Percentiles rank a stretch among this genome's conserved stretches.
These are phyloP conservation scores for Phaeosphaeriaceae sp. DNA, from an alignment of 2,329 filamentous ascomycete genomes.

Conservation along the genomic window DNA sequence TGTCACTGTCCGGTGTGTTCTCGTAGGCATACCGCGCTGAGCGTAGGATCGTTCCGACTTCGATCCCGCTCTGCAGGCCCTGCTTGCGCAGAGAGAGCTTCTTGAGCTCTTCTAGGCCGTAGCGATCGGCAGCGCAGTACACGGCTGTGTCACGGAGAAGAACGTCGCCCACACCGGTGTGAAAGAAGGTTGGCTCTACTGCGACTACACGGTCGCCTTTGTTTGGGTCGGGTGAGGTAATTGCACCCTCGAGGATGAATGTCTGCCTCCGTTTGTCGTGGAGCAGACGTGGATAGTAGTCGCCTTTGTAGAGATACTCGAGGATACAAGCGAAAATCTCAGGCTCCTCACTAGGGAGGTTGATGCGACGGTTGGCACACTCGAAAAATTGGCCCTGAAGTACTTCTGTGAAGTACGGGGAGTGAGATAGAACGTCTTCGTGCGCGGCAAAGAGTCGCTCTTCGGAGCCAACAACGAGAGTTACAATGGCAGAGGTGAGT, in stretches of 20 bases:
- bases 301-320: constrained; percentile 96
- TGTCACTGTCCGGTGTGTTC: constrained; percentile 92
- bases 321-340: constrained; percentile 92
- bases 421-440: constrained; percentile 86
- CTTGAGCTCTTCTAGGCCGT: constrained; percentile 92
- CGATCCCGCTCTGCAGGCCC: constrained; percentile 89
- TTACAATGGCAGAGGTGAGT: constrained; percentile 78
- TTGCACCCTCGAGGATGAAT: constrained; percentile 84
- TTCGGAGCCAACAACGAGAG: constrained; percentile 81
- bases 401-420: constrained; percentile 79
- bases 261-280: constrained; percentile 85
- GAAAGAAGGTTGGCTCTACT: constrained; percentile 78
- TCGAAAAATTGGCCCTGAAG: constrained; percentile 76
- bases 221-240: constrained; percentile 61
- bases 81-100: constrained; percentile 91
- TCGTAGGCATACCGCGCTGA: constrained; percentile 95
- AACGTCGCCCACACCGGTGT: constrained; percentile 74
- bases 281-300: constrained; percentile 89
- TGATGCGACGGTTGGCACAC: constrained; percentile 73
- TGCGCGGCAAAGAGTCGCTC: constrained; percentile 93
- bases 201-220: constrained; percentile 62
- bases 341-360: constrained; percentile 80
- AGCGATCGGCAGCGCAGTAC: constrained; percentile 91
- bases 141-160: constrained; percentile 91
- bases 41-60: constrained; percentile 88